Evolutionary conservation across 2,329 filamentous ascomycete genomes (phyloP).

Genomic region (Nothophoma quercina): DNA sequence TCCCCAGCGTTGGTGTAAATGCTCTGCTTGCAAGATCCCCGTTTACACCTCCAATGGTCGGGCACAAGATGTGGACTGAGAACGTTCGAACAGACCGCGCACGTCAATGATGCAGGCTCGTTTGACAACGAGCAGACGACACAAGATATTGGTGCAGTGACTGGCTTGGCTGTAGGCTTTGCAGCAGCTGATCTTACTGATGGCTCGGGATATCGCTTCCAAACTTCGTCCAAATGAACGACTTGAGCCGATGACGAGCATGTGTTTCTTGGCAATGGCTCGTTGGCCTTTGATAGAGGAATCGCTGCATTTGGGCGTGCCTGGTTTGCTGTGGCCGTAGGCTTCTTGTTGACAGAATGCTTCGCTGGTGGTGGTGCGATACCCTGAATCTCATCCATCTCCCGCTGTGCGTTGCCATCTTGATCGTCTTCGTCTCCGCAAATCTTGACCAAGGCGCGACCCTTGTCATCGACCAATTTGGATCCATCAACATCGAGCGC

Average conservation of each 20-base stretch:
- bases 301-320: neutral
- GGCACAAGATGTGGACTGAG: constrained; percentile 63
- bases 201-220: constrained; percentile 24
- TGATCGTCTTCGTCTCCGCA: constrained; percentile 72
- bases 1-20: constrained; percentile 74
- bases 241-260: constrained; percentile 10
- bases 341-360: neutral
- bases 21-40: constrained; percentile 62
- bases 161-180: constrained; percentile 4
- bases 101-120: constrained; percentile 62
- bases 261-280: neutral
- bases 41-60: constrained; percentile 70
- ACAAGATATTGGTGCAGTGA: constrained; percentile 50
- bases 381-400: constrained; percentile 72
- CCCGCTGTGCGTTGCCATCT: constrained; percentile 54
- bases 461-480: constrained; percentile 70
- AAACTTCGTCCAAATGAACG: constrained; percentile 27
- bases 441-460: constrained; percentile 71
- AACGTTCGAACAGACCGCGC: constrained; percentile 74
- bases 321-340: neutral
- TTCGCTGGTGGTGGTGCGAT: constrained; percentile 40
- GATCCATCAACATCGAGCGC: constrained; percentile 71
- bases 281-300: neutral
- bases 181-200: neutral
- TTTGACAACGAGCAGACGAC: constrained; percentile 75